Percentiles rank a stretch among this genome's conserved stretches.
Conservation (phyloP, 2,329 filamentous ascomycete genomes). For the Diplodia intermedia region DNA sequence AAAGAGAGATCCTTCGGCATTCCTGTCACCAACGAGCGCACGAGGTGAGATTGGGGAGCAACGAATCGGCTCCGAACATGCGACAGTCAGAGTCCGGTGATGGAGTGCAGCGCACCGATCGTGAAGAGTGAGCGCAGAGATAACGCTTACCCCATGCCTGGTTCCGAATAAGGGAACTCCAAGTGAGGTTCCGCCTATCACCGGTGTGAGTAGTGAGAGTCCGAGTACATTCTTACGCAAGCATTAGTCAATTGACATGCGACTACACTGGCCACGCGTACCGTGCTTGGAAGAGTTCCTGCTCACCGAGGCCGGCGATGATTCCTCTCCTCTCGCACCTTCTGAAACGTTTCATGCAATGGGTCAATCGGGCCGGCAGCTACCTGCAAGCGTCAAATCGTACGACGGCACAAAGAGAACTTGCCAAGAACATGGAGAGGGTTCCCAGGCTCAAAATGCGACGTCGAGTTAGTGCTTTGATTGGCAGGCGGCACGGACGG, state of each 20-base stretch:
- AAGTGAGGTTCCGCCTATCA: not conserved
- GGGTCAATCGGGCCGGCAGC: not conserved
- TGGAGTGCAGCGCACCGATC: not conserved
- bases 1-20: not conserved
- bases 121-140: not conserved
- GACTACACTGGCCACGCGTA: not conserved
- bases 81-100: not conserved
- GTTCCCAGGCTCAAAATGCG: not conserved
- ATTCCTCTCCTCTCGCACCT: not conserved
- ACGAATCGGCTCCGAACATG: not conserved
- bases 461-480: not conserved
- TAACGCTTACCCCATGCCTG: not conserved
- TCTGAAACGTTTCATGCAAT: conserved; percentile 11
- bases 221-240: not conserved
- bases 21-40: not conserved
- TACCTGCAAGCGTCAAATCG: conserved; percentile 9
- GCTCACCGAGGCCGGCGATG: not conserved
- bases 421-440: not conserved
- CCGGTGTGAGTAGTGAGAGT: not conserved
- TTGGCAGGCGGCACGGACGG: not conserved
- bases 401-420: conserved; percentile 10
- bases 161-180: not conserved
- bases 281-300: not conserved
- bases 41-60: not conserved
- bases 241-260: not conserved